Conservation (phyloP, 179 eudicot genomes). For the Carnegiea gigantea region DNA sequence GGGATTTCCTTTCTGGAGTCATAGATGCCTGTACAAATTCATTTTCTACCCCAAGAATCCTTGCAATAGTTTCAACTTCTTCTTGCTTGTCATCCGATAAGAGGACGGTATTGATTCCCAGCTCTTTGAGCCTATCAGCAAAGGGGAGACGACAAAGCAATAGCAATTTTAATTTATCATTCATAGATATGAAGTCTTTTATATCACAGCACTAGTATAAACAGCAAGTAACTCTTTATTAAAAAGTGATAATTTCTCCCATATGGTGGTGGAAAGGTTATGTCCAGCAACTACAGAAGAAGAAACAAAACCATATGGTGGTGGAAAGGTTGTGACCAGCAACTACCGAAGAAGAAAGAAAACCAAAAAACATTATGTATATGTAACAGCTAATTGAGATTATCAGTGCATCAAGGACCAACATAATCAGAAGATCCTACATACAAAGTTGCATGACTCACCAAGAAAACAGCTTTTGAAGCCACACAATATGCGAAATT, state of each 20-base stretch:
- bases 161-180: background rate
- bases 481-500: background rate
- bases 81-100: slow-evolving; percentile 97
- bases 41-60: slow-evolving; percentile 62
- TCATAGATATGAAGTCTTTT: background rate
- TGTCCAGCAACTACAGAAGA: background rate
- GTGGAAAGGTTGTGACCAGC: background rate
- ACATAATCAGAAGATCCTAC: background rate
- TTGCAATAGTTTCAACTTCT: slow-evolving; percentile 81
- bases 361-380: background rate
- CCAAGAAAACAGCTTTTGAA: background rate
- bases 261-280: background rate
- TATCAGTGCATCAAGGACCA: background rate
- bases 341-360: background rate
- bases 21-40: slow-evolving; percentile 67
- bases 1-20: slow-evolving; percentile 81
- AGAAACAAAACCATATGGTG: background rate
- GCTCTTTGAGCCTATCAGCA: slow-evolving; percentile 52
- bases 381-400: background rate
- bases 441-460: background rate
- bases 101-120: slow-evolving; percentile 66
- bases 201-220: background rate
- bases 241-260: slow-evolving; percentile 1
- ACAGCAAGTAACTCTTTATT: background rate
- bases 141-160: background rate